These are phyloP conservation scores for Microsporum canis DNA, from an alignment of 2,329 filamentous ascomycete genomes.

Conservation along the genomic window DNA sequence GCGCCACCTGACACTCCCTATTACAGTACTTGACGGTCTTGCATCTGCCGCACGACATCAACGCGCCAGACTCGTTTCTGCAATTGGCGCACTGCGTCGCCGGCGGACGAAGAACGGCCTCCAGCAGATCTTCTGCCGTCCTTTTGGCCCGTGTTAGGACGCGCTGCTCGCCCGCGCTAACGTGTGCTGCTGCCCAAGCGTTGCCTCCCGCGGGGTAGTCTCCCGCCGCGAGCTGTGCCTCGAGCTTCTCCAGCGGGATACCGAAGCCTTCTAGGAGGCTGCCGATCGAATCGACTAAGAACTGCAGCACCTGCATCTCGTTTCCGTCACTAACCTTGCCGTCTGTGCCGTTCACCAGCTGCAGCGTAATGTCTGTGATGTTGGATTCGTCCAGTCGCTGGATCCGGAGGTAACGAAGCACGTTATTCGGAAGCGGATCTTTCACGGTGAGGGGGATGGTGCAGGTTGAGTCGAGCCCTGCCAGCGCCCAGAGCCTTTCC, in stretches of 20 bases:
- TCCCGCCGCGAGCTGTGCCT: conserved; percentile 23
- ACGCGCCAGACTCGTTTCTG: conserved; percentile 19
- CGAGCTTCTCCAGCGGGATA: conserved; percentile 23
- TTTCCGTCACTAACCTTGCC: conserved; percentile 24
- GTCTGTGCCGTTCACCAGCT: conserved; percentile 17
- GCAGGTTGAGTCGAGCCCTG: conserved; percentile 23
- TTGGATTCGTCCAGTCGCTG: conserved; percentile 23
- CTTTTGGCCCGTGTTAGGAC: conserved; percentile 25
- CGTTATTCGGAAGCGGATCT: conserved; percentile 25
- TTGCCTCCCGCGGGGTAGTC: conserved; percentile 25
- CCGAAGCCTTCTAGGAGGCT: conserved; percentile 23
- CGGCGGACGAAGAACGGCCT: conserved; percentile 15
- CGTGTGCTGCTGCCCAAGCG: conserved; percentile 29
- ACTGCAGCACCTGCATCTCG: conserved; percentile 24
- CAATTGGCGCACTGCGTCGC: conserved; percentile 21
- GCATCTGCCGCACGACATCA: conserved; percentile 26
- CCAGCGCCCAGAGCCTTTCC: conserved; percentile 26
- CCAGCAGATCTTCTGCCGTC: conserved; percentile 24
- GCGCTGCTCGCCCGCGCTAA: conserved; percentile 23
- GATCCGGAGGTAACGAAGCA: conserved; percentile 30
- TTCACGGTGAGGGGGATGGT: conserved; percentile 26
- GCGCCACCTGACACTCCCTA: conserved; percentile 24
- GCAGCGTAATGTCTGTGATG: conserved; percentile 18
- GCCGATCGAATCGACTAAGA: conserved; percentile 25
- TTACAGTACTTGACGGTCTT: conserved; percentile 24